Percentiles rank a stretch among this genome's conserved stretches.
Conservation (phyloP, 1,284 basidiomycete species). For the Coniferiporia sulphurascens region DNA sequence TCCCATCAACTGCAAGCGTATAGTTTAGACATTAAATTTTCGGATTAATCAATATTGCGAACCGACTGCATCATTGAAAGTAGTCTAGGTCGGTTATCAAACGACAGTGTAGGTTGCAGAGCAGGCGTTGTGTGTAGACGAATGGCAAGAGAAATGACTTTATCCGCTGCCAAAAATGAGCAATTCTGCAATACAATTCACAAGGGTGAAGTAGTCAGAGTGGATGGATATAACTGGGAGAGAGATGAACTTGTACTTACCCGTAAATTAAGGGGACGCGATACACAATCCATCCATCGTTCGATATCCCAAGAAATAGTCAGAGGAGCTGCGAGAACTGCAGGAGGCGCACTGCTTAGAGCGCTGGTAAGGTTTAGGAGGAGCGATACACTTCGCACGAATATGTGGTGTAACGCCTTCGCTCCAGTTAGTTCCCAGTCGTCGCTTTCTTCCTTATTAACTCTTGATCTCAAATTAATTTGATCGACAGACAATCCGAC, state of each 20-base stretch:
- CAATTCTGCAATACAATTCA: slow-evolving; percentile 36
- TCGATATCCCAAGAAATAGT: slow-evolving; percentile 25
- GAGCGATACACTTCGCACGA: slow-evolving; percentile 12
- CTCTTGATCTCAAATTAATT: background rate
- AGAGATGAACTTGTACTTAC: slow-evolving; percentile 24
- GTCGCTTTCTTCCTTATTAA: background rate
- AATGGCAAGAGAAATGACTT: slow-evolving; percentile 54
- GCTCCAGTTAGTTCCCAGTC: background rate
- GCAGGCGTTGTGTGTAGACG: slow-evolving; percentile 47
- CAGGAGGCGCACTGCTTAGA: background rate
- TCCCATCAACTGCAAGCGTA: slow-evolving; percentile 54
- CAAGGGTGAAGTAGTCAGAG: background rate
- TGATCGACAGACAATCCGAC: slow-evolving; percentile 27
- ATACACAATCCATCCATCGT: slow-evolving; percentile 29
- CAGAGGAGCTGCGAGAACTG: slow-evolving; percentile 8
- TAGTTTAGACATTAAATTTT: background rate
- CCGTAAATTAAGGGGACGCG: slow-evolving; percentile 21
- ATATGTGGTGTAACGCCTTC: background rate
- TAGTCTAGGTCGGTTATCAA: slow-evolving; percentile 53
- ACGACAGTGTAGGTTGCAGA: slow-evolving; percentile 47
- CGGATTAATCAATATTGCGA: slow-evolving; percentile 17
- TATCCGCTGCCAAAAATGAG: slow-evolving; percentile 67
- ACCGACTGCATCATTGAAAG: slow-evolving; percentile 53
- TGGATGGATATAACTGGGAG: background rate
- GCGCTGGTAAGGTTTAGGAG: slow-evolving; percentile 8